Evolutionary conservation across 1,284 basidiomycete genomes (phyloP), one percentile per base, ranked within the genome.

Genomic region (Polyporus tsugae): DNA sequence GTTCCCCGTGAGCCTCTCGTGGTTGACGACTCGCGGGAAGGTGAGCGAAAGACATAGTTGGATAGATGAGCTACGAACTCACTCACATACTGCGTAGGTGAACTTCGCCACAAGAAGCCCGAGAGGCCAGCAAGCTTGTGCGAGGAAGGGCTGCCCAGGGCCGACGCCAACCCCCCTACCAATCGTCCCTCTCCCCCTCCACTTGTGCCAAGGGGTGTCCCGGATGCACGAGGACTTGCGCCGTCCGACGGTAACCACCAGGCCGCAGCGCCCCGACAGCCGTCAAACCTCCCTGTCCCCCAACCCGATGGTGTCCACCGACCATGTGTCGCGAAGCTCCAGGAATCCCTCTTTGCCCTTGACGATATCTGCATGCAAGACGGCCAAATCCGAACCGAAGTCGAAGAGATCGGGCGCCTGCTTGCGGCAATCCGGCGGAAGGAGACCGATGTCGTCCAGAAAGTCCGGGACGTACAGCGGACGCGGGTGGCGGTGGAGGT

Each of bases 291-390:
- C 11, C 46, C 46, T 11, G 46, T 11, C 3, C 46, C 19, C n/a
- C 10, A 4, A 4, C 46, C 46, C 1, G 22, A 25, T 5, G 46
- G 46, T 22, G n/a, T 25, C 4, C 46, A 25, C 9, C 10, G 46
- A 25, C 46, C 46, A 11, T 25, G 4, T 11, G 22, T 39, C 5
- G 22, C 22, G 4, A 6, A 15, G 38, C n/a, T 60, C 1, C 22
- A 60, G 36, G 38, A 39, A 22, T 15, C 22, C 5, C 13, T 60
- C 1, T 38, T 60, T 22, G 58, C n/a, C 2, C 22, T 60, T 6
- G 58, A 60, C 58, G 36, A 41, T 9, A 41, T 41, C n/a, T 41
- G 38, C 58, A 41, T 2, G 58, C 22, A 41, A 11, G 58, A 60
- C 13, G 39, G 19, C n/a, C 38, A 11, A 6, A 7, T 60, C 22